A percentile compares a stretch with the other conserved stretches of the same genome.
These are phyloP conservation scores for Microascus cirrosus DNA, from an alignment of 2,329 filamentous ascomycete species.

Conservation along the genomic window DNA sequence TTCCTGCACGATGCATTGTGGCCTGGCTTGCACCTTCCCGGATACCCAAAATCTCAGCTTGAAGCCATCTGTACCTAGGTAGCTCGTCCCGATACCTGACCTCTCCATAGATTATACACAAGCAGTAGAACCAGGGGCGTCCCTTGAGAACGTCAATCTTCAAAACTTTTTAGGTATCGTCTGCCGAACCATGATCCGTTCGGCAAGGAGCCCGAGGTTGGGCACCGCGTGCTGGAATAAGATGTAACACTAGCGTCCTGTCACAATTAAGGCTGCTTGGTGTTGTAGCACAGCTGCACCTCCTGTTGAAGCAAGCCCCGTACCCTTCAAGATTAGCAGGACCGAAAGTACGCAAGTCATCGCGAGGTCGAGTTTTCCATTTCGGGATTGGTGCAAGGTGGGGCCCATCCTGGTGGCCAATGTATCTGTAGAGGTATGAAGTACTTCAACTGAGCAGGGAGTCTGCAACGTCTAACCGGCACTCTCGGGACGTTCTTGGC, in stretches of 20 bases:
- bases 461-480: too few species aligned
- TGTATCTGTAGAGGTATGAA: too few species aligned
- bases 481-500: neutral
- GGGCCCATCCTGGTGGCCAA: too few species aligned
- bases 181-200: too few species aligned
- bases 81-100: neutral
- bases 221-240: neutral
- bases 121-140: too few species aligned
- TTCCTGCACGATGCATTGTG: neutral
- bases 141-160: neutral
- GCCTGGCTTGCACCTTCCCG: neutral
- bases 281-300: neutral
- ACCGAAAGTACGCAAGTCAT: neutral
- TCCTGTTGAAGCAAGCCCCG: neutral
- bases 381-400: too few species aligned
- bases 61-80: neutral
- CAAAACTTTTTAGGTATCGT: too few species aligned
- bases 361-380: too few species aligned
- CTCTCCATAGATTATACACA: too few species aligned
- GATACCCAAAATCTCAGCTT: neutral
- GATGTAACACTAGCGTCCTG: neutral
- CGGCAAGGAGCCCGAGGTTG: neutral
- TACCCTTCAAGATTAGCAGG: neutral
- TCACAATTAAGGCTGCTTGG: neutral
- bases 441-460: too few species aligned